A percentile compares a stretch with the other conserved stretches of the same genome.
These are phyloP conservation scores for Mentha longifolia DNA, from an alignment of 257 asterid genomes.

Conservation along the genomic window DNA sequence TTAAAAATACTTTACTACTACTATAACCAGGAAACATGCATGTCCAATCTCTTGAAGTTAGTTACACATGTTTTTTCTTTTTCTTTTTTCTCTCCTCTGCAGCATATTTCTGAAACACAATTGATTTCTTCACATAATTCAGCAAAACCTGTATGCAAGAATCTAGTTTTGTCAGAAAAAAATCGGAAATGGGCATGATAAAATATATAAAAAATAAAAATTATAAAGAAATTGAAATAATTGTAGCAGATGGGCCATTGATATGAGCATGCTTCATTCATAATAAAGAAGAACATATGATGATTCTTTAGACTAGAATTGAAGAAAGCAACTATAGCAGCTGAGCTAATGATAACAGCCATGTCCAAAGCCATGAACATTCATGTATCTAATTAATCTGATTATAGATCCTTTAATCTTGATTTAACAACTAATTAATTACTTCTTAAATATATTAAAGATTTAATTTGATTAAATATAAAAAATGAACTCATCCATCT, in stretches of 20 bases:
- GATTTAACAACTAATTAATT: slow-evolving; percentile 23
- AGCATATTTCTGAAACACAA: slow-evolving; percentile 25
- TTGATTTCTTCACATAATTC: slow-evolving; percentile 29
- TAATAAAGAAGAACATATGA: slow-evolving; percentile 36
- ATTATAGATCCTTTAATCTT: not conserved
- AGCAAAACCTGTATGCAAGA: slow-evolving; percentile 29
- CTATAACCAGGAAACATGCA: not conserved
- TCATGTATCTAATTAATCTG: slow-evolving; percentile 16
- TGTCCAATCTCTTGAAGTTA: slow-evolving; percentile 33
- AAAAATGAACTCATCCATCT: no score
- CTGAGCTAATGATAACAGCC: slow-evolving; percentile 44
- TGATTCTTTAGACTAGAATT: slow-evolving; percentile 43
- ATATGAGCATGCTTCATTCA: slow-evolving; percentile 42
- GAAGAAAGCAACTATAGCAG: slow-evolving; percentile 39
- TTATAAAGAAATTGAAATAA: not conserved
- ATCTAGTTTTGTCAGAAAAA: slow-evolving; percentile 31
- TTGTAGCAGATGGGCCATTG: slow-evolving; percentile 41
- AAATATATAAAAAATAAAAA: not conserved
- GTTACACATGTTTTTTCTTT: slow-evolving; percentile 26
- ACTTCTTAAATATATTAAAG: not conserved
- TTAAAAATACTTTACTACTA: slow-evolving; percentile 10
- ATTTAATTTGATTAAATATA: no score
- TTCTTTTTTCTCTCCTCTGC: no score
- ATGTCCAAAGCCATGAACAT: slow-evolving; percentile 14
- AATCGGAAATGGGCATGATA: slow-evolving; percentile 4